Percentiles rank a stretch among this genome's conserved stretches.
phyloP scores from a whole-genome alignment of 1,284 basidiomycete genomes.

The Puccinia coronata region DNA sequence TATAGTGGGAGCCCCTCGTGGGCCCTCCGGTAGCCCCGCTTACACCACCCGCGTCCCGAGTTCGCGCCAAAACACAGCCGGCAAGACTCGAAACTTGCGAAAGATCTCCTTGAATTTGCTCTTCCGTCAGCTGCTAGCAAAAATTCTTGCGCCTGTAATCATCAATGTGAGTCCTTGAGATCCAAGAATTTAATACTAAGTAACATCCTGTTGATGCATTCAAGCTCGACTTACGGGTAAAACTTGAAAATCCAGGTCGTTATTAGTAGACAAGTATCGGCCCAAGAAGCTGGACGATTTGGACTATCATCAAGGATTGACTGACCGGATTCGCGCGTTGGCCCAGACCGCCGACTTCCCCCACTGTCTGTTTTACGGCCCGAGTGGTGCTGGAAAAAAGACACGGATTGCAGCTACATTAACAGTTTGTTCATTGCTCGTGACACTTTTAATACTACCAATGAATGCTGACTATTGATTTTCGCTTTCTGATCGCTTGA shows the following conservation, averaged over 20 bases:
- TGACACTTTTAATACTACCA: neutral
- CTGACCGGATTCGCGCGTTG: constrained; percentile 54
- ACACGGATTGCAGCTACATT: constrained; percentile 72
- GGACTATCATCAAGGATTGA: constrained; percentile 36
- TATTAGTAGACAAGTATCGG: constrained; percentile 48
- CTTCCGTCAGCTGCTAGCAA: neutral
- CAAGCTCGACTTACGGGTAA: neutral
- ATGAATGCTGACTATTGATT: neutral
- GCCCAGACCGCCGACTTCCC: constrained; percentile 79
- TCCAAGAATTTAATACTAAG: neutral
- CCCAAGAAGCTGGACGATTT: constrained; percentile 33
- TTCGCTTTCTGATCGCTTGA: constrained; percentile 35
- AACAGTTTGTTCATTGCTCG: constrained; percentile 13
- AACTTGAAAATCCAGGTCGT: constrained; percentile 24
- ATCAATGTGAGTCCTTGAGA: neutral
- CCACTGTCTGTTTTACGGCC: constrained; percentile 96
- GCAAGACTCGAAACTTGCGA: no score
- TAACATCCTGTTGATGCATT: neutral
- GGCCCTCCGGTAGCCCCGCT: no score
- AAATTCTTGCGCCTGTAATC: neutral
- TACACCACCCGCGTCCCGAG: neutral
- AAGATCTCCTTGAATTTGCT: no score
- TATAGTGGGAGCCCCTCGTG: no score
- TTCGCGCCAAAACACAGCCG: neutral
- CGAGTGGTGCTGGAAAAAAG: constrained; percentile 96